Evolutionary conservation across 2,329 filamentous ascomycete genomes (phyloP).

Genomic region (Arthrinium phaeospermum): DNA sequence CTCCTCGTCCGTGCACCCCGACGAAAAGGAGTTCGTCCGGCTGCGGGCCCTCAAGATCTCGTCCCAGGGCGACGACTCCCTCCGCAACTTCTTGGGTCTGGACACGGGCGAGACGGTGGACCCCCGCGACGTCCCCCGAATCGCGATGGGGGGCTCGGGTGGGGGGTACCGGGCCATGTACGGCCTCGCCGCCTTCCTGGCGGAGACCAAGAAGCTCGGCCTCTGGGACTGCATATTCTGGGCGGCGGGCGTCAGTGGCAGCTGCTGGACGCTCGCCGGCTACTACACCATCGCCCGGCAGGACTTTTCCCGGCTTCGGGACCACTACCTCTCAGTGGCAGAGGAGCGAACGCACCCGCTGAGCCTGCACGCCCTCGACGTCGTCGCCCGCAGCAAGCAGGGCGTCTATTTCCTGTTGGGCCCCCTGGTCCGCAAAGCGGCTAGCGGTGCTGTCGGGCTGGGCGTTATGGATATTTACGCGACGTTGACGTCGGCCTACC

Average conservation of each 20-base stretch:
- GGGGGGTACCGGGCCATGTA: slow-evolving; percentile 2
- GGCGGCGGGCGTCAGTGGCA: neutral
- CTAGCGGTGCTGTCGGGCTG: neutral
- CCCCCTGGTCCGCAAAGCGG: neutral
- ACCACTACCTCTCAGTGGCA: neutral
- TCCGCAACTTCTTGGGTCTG: neutral
- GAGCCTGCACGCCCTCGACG: neutral
- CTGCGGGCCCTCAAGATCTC: neutral
- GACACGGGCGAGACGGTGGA: neutral
- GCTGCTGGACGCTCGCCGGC: neutral
- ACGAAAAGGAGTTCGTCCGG: neutral
- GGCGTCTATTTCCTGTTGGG: neutral
- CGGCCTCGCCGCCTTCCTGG: neutral
- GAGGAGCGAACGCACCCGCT: neutral
- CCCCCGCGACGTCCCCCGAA: neutral
- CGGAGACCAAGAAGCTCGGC: neutral
- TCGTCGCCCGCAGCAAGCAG: neutral
- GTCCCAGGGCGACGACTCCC: neutral
- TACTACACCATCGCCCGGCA: neutral
- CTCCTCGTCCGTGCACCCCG: neutral
- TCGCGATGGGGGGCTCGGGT: neutral
- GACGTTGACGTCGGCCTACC: neutral
- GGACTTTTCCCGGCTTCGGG: neutral
- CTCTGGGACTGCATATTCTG: neutral
- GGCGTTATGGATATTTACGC: slow-evolving; percentile 1